Evolutionary conservation across 2,329 filamentous ascomycete genomes (phyloP).

Genomic region (Clarireedia monteithiana): DNA sequence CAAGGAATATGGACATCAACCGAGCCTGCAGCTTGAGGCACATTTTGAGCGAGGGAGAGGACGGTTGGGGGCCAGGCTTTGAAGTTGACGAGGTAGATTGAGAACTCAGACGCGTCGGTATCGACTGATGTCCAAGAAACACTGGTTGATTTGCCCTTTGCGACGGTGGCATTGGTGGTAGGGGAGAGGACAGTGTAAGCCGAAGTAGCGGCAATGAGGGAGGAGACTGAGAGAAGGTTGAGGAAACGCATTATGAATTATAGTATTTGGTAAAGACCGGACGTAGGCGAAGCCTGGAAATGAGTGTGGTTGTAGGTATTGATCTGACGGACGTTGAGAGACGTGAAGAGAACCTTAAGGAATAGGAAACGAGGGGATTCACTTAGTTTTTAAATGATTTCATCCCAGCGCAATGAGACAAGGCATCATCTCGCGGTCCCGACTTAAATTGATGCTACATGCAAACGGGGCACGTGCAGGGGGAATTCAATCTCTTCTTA

Average conservation of each 20-base stretch:
- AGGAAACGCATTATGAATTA: slow-evolving; percentile 5
- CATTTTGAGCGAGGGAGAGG: slow-evolving; percentile 6
- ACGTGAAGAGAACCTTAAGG: neutral
- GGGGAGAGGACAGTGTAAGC: slow-evolving; percentile 4
- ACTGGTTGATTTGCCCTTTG: slow-evolving; percentile 3
- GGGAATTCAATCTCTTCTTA: neutral
- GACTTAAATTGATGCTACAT: neutral
- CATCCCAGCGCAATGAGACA: neutral
- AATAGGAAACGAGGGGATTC: neutral
- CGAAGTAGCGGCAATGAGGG: neutral
- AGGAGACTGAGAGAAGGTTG: neutral
- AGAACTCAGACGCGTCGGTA: slow-evolving; percentile 3
- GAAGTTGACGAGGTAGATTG: slow-evolving; percentile 9
- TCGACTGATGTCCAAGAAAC: neutral
- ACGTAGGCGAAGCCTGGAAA: slow-evolving; percentile 1
- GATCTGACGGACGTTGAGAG: neutral
- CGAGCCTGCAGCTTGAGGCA: neutral
- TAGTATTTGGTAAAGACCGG: slow-evolving; percentile 3
- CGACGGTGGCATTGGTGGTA: slow-evolving; percentile 1
- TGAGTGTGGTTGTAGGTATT: neutral
- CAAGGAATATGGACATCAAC: slow-evolving; percentile 4
- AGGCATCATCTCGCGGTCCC: neutral
- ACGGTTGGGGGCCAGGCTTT: slow-evolving; percentile 6
- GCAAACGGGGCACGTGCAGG: neutral
- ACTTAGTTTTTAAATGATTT: slow-evolving; percentile 1